Base-by-base conservation (phyloP, 176 grass and related monocot genomes). In the Cocos nucifera region DNA sequence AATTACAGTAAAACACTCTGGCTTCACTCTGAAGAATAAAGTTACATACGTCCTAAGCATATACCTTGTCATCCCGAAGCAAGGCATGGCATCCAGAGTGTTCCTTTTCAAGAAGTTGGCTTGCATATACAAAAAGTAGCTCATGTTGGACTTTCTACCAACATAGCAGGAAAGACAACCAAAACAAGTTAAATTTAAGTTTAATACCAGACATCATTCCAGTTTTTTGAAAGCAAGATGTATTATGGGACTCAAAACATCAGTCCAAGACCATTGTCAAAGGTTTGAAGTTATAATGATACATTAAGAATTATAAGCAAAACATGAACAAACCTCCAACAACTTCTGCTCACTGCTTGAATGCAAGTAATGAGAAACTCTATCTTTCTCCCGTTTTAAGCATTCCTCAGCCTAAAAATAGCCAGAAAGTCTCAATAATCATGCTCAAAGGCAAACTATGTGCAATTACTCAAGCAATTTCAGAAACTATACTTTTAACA, bases 341-440 rank as follows among this genome's bases (percentile, higher is more conserved):
- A 99, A 78, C 68, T 99, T 99, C 9, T 74, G 85, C 81, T 93
- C 88, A 58, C 79, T 99, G 60, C 77, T 99, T 56, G 78, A 86
- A 80, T 99, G 94, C 79, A 99, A 75, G 66, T 93, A 99, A 75
- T 99, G 84, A 61, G 76, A 68, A 74, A 99, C 88, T 71, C 94
- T 86, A 22, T 93, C 94, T 48, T 99, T 93, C 69, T 99, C 94
- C 20, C 71, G 71, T 71, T 78, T 89, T 63, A 99, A 67, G 61
- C 88, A 93, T 69, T 99, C 94, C 64, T 99, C 94, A 59, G 84
- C 84, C 94, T 99, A 76, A 70, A 29, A 22, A 83, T 70, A 67
- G 61, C 50, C n/a, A 61, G 14, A 69, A 66, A 82, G 28, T 29
- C 57, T 0, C 69, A 64, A 49, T 23, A 52, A 50, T 66, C 2